Evolutionary conservation across 2,329 filamentous ascomycete genomes (phyloP).

Genomic region (Epichloe scottii): DNA sequence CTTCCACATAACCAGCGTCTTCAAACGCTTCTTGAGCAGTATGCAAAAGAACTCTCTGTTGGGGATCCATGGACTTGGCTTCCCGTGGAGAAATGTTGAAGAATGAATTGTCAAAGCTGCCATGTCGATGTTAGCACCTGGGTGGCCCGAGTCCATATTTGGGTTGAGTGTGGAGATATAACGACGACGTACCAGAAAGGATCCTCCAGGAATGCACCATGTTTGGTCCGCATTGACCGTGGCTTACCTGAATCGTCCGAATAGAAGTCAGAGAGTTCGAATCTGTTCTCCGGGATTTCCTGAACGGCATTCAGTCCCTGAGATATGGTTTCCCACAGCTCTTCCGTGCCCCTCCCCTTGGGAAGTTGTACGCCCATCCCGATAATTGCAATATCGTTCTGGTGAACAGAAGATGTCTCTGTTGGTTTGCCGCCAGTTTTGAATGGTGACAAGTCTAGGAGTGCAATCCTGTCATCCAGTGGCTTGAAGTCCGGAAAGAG

Average conservation of each 20-base stretch:
- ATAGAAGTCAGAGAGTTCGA: background rate
- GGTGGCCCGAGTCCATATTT: no score
- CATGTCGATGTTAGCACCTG: no score
- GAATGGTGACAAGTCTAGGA: no score
- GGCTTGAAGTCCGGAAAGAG: no score
- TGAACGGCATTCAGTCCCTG: no score
- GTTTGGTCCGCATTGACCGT: background rate
- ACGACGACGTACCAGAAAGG: conserved; percentile 35
- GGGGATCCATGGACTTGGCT: conserved; percentile 45
- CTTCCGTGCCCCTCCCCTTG: no score
- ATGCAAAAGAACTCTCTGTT: background rate
- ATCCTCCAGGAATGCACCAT: conserved; percentile 32
- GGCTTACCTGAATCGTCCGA: background rate
- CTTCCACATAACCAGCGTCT: background rate
- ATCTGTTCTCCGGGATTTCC: background rate
- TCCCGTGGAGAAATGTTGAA: conserved; percentile 62
- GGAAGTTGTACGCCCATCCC: background rate
- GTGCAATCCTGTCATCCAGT: no score
- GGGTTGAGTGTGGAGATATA: no score
- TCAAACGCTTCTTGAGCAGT: background rate
- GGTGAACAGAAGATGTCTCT: no score
- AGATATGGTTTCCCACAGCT: no score
- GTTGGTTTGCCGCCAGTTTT: no score
- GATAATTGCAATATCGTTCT: background rate
- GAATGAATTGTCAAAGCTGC: conserved; percentile 44